Conservation (phyloP, 2,329 filamentous ascomycete genomes). For the Intubia oerlemansii region DNA sequence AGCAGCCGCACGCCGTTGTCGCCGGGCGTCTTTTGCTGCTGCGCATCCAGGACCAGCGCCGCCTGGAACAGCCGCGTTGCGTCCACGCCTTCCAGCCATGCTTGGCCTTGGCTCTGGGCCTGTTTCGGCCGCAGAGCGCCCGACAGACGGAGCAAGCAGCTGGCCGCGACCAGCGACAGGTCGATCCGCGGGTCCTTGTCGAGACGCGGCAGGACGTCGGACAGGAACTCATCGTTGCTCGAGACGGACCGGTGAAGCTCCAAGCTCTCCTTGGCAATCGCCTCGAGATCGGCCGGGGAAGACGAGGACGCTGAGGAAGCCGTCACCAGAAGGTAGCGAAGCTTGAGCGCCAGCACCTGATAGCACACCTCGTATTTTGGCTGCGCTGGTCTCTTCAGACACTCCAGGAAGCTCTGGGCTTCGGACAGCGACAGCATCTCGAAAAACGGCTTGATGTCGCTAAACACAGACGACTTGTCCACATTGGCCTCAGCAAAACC, state of each 20-base stretch:
- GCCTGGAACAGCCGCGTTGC: slow-evolving; percentile 22
- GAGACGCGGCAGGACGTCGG: too few relatives aligned
- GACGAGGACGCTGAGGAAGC: too few relatives aligned
- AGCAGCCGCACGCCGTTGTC: slow-evolving; percentile 26
- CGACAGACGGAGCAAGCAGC: slow-evolving; percentile 13
- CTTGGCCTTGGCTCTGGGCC: not conserved
- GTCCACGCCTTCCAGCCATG: slow-evolving; percentile 9
- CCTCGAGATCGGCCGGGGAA: slow-evolving; percentile 2
- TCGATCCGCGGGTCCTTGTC: slow-evolving; percentile 15
- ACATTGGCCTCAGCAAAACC: slow-evolving; percentile 14
- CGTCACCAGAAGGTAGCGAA: slow-evolving; percentile 23
- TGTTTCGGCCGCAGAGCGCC: slow-evolving; percentile 6
- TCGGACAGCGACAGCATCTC: slow-evolving; percentile 20
- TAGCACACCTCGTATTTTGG: too few relatives aligned
- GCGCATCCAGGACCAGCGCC: slow-evolving; percentile 25
- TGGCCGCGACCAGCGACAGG: slow-evolving; percentile 13
- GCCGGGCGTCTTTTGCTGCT: slow-evolving; percentile 21
- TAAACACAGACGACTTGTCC: slow-evolving; percentile 17
- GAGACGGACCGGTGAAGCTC: slow-evolving; percentile 8
- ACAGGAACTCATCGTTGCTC: slow-evolving; percentile 6
- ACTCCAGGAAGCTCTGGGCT: slow-evolving; percentile 17
- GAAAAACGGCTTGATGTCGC: slow-evolving; percentile 23
- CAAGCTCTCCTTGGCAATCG: slow-evolving; percentile 8
- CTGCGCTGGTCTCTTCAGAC: not conserved
- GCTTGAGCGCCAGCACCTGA: slow-evolving; percentile 17